A percentile compares a stretch with the other conserved stretches of the same genome.
Evolutionary conservation across 768 basidiomycete genomes (phyloP).

Genomic region (Naganishia friedmannii): DNA sequence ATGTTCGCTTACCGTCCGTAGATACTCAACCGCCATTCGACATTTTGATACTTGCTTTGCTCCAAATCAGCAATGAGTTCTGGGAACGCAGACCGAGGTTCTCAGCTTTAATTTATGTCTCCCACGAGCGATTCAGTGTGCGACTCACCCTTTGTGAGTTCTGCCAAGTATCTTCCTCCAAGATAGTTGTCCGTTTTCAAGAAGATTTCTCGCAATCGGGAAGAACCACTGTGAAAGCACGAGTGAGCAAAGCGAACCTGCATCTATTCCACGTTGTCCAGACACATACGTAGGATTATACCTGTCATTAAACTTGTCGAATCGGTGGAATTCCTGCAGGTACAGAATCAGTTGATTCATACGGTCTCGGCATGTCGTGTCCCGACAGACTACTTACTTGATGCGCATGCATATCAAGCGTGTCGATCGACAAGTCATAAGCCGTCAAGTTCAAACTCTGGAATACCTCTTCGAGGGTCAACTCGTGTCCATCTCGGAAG

Average conservation of each 20-base stretch:
- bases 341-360: neutral
- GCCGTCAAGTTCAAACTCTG: constrained; percentile 89
- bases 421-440: constrained; percentile 97
- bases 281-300: constrained; percentile 71
- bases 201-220: constrained; percentile 91
- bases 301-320: constrained; percentile 96
- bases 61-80: constrained; percentile 98
- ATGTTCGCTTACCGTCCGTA: constrained; percentile 66
- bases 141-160: constrained; percentile 75
- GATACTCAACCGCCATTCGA: constrained; percentile 95
- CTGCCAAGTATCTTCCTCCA: constrained; percentile 86
- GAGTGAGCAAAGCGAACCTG: constrained; percentile 28
- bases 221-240: constrained; percentile 67
- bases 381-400: constrained; percentile 55
- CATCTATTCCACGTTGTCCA: neutral
- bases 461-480: constrained; percentile 89
- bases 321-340: constrained; percentile 84
- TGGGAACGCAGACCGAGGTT: constrained; percentile 48
- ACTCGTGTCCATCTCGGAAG: constrained; percentile 81
- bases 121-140: neutral
- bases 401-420: constrained; percentile 98
- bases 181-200: constrained; percentile 95
- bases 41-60: constrained; percentile 98
- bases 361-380: neutral
- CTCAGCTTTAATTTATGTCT: neutral